phyloP scores from a whole-genome alignment of 495 filamentous ascomycete species.

The Chaetomium tenue region DNA sequence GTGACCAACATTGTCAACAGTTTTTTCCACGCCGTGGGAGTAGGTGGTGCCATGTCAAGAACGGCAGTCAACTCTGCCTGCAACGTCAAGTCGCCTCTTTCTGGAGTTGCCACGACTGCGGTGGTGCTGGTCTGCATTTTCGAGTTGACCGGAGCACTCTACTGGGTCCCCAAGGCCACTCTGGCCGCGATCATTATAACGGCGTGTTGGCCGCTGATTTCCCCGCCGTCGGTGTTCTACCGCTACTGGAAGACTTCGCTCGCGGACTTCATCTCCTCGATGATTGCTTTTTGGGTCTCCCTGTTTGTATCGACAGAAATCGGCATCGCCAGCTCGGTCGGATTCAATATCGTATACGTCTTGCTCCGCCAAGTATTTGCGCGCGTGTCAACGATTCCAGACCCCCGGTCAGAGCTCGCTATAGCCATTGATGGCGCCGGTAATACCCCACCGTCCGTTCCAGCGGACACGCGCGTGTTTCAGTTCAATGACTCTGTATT shows the following conservation, averaged over 20 bases:
- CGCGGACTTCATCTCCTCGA: constrained; percentile 50
- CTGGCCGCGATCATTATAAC: constrained; percentile 32
- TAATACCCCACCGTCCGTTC: constrained; percentile 22
- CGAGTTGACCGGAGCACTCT: too few species aligned
- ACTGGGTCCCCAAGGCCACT: too few species aligned
- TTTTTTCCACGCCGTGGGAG: too few species aligned
- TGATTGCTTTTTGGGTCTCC: constrained; percentile 51
- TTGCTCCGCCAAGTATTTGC: constrained; percentile 46
- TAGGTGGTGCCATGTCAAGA: too few species aligned
- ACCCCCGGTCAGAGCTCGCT: constrained; percentile 21
- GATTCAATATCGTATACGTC: constrained; percentile 47
- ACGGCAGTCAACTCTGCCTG: too few species aligned
- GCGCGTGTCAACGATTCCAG: constrained; percentile 29
- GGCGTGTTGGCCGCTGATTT: constrained; percentile 48
- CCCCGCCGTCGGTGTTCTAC: constrained; percentile 43
- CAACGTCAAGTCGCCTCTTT: too few species aligned
- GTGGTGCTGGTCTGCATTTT: too few species aligned
- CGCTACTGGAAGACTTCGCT: constrained; percentile 50
- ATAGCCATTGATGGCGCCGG: constrained; percentile 23
- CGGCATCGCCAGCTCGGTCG: constrained; percentile 49
- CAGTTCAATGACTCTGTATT: constrained; percentile 46
- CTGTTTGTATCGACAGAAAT: constrained; percentile 51
- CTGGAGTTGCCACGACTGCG: too few species aligned
- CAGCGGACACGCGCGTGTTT: constrained; percentile 43
- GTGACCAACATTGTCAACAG: too few species aligned